phyloP scores from a whole-genome alignment of 192 early-diverging fungal species.

The Backusella liffmaniae region DNA sequence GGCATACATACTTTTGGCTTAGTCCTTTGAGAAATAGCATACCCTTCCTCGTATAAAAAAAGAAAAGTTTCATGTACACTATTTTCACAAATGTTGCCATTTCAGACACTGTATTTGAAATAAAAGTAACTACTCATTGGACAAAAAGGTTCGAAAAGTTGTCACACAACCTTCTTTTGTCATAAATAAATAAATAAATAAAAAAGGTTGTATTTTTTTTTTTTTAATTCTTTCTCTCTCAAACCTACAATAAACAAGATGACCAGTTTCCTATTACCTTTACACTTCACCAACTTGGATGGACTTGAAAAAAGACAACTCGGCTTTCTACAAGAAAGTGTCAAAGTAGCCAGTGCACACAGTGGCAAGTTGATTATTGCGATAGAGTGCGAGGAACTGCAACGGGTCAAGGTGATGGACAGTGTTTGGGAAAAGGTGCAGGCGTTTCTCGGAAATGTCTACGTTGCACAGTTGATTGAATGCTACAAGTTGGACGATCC shows the following conservation, averaged over 20 bases:
- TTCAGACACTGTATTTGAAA: neutral
- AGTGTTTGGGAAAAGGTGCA: slow-evolving; percentile 23
- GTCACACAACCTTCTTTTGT: neutral
- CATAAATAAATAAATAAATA: neutral
- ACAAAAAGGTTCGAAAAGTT: neutral
- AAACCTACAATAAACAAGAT: neutral
- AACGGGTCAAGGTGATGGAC: neutral
- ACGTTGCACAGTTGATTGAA: slow-evolving; percentile 49
- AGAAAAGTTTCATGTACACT: no score
- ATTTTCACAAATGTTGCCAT: neutral
- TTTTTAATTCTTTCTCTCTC: neutral
- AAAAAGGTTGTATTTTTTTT: neutral
- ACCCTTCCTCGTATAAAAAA: no score
- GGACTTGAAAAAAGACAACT: neutral
- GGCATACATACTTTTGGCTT: no score
- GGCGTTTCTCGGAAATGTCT: slow-evolving; percentile 32
- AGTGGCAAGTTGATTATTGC: neutral
- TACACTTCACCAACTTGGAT: neutral
- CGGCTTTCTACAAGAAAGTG: neutral
- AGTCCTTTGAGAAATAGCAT: no score
- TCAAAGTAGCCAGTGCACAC: neutral
- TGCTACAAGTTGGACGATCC: slow-evolving; percentile 39
- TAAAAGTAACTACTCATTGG: neutral
- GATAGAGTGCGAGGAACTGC: slow-evolving; percentile 3
- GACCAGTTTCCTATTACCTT: slow-evolving; percentile 10